Base-by-base conservation (phyloP, 257 asterid genomes). In the Solanum neorickii region DNA sequence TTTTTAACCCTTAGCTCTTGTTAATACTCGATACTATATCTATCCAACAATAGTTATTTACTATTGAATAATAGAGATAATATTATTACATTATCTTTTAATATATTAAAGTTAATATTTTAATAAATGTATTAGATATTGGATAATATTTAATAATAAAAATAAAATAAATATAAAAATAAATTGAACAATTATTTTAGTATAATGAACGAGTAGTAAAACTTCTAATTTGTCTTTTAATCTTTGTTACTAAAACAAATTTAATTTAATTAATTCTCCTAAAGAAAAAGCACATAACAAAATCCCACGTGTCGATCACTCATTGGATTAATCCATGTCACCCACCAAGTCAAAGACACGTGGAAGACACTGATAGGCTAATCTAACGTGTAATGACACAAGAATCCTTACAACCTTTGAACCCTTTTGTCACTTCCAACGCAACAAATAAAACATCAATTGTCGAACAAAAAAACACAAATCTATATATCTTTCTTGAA, bases 371-470 rank as follows among this genome's bases (percentile, higher is more conserved):
- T 35, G 6, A 93, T 92, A 75, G 92, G 98, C 21, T 27, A 2
- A 4, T 60, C 84, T 72, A 88, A 93, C 95, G 96, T 94, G 98
- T 92, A 83, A 86, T 76, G 90, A 82, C 93, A 62, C 46, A 13
- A 86, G 82, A 89, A 85, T 56, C 86, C 89, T 46, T 70, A 29
- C 20, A 20, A 9, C 33, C 33, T 37, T 49, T 31, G 37, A 21
- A 60, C 18, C 29, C 74, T 23, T 20, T 47, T 49, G 59, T 14
- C 59, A 49, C 59, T 49, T 49, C 59, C 3, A 47, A 47, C 1
- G 15, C 69, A 66, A 21, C 27, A 59, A 47, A 44, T 16, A 74
- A 72, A 5, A 68, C 47, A 21, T 56, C 70, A 39, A 56, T 69
- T 42, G 16, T 9, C 37, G 2, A 27, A 12, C 8, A 42, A 68